Evolutionary conservation across 148 eudicot species (phyloP).

Genomic region (Rhododendron mucronatum): DNA sequence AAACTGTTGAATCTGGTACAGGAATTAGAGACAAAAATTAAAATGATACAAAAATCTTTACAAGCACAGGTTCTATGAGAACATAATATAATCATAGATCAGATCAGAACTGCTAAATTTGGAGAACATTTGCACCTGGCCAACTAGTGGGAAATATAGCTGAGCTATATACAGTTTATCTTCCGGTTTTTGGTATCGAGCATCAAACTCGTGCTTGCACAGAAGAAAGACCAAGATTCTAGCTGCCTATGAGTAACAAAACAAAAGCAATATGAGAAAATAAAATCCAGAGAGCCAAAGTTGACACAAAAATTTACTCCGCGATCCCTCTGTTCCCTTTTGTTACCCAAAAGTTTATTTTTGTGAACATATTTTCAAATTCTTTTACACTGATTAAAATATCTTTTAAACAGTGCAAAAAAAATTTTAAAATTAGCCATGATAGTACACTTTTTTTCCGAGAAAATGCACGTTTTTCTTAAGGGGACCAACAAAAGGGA

Average conservation of each 20-base stretch:
- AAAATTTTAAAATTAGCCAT: neutral
- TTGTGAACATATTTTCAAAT: neutral
- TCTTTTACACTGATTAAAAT: neutral
- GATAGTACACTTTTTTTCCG: neutral
- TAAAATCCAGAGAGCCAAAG: neutral
- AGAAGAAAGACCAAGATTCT: constrained; percentile 88
- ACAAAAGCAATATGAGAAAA: constrained; percentile 12
- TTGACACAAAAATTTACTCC: neutral
- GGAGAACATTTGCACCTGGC: constrained; percentile 57
- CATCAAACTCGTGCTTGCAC: constrained; percentile 98
- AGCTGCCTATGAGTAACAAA: constrained; percentile 59
- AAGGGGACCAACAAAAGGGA: neutral
- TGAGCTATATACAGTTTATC: constrained; percentile 97
- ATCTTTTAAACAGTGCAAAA: neutral
- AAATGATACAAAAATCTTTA: neutral
- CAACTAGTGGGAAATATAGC: constrained; percentile 87
- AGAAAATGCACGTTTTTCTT: neutral
- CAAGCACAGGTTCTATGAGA: neutral
- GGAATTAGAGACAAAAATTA: neutral
- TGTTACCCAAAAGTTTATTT: neutral
- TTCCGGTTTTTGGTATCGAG: constrained; percentile 94
- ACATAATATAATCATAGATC: neutral
- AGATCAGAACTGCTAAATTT: neutral
- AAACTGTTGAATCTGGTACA: neutral
- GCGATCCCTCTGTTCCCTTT: neutral